A percentile compares a stretch with the other conserved stretches of the same genome.
phyloP scores from a whole-genome alignment of 2,329 filamentous ascomycete species.

The Arachnomyces sp. region DNA sequence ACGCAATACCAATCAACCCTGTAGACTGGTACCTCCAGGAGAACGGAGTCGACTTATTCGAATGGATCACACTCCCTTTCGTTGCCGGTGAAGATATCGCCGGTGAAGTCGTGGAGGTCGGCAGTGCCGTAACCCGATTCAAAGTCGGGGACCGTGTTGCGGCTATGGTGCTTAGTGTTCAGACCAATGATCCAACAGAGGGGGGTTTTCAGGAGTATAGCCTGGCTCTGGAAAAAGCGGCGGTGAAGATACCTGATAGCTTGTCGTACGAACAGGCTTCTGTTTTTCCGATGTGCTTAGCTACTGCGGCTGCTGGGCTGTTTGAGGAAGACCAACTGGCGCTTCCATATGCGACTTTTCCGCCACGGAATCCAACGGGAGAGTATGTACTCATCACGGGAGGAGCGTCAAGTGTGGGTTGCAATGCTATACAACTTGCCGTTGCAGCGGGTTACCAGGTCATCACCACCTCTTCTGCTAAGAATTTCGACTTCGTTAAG shows the following conservation, averaged over 20 bases:
- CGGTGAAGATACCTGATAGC: conserved; percentile 18
- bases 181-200: conserved; percentile 9
- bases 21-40: conserved; percentile 29
- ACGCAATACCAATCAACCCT: conserved; percentile 21
- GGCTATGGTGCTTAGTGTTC: conserved; percentile 15
- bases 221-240: conserved; percentile 15
- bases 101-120: conserved; percentile 23
- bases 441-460: conserved; percentile 34
- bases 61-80: conserved; percentile 17
- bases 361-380: conserved; percentile 15
- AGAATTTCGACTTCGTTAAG: conserved; percentile 39
- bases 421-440: conserved; percentile 37
- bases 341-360: conserved; percentile 12
- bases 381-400: conserved; percentile 43
- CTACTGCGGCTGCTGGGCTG: conserved; percentile 22
- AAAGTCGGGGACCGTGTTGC: conserved; percentile 24
- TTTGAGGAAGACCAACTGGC: conserved; percentile 20
- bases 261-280: conserved; percentile 22
- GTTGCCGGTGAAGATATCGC: conserved; percentile 23
- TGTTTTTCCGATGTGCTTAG: conserved; percentile 25
- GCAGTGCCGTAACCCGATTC: conserved; percentile 17
- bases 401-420: conserved; percentile 42
- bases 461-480: conserved; percentile 29
- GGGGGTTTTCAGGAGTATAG: conserved; percentile 26
- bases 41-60: conserved; percentile 3